These are phyloP conservation scores for Termitomyces sp. DNA, from an alignment of 1,284 basidiomycete genomes.

Conservation along the genomic window DNA sequence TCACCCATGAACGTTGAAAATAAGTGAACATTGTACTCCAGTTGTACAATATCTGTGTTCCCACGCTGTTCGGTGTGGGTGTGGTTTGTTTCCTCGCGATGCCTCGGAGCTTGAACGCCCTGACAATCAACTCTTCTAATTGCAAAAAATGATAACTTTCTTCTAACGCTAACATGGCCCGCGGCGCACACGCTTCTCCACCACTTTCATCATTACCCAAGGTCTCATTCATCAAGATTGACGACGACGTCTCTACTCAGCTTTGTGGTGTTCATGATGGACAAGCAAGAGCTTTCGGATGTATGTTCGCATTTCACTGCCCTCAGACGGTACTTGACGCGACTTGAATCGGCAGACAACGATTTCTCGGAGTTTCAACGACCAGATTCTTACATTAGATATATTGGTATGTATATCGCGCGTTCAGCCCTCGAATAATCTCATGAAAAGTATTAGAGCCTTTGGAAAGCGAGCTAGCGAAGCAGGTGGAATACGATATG, in stretches of 20 bases:
- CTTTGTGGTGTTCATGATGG: constrained; percentile 49
- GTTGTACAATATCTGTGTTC: too few species aligned
- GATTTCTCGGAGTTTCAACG: constrained; percentile 71
- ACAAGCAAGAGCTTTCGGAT: constrained; percentile 55
- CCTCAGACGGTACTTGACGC: constrained; percentile 6
- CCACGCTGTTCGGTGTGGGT: neutral
- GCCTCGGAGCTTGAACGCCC: neutral
- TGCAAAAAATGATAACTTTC: neutral
- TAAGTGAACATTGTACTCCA: too few species aligned
- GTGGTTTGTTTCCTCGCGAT: too few species aligned
- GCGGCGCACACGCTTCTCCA: constrained; percentile 26
- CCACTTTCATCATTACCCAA: constrained; percentile 43
- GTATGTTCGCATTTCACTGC: constrained; percentile 31
- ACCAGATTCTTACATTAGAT: constrained; percentile 85
- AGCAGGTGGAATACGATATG: constrained; percentile 99
- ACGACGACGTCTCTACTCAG: constrained; percentile 52
- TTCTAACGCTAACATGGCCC: constrained; percentile 12
- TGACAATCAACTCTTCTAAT: neutral
- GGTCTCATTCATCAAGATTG: constrained; percentile 54
- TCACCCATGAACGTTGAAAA: too few species aligned
- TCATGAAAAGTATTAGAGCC: constrained; percentile 61
- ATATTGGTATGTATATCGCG: constrained; percentile 61
- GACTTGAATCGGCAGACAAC: constrained; percentile 51
- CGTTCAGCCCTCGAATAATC: neutral
- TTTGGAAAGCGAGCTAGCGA: constrained; percentile 85